A percentile compares a stretch with the other conserved stretches of the same genome.
phyloP scores from a whole-genome alignment of 2,329 filamentous ascomycete species.

The Alternaria panax region DNA sequence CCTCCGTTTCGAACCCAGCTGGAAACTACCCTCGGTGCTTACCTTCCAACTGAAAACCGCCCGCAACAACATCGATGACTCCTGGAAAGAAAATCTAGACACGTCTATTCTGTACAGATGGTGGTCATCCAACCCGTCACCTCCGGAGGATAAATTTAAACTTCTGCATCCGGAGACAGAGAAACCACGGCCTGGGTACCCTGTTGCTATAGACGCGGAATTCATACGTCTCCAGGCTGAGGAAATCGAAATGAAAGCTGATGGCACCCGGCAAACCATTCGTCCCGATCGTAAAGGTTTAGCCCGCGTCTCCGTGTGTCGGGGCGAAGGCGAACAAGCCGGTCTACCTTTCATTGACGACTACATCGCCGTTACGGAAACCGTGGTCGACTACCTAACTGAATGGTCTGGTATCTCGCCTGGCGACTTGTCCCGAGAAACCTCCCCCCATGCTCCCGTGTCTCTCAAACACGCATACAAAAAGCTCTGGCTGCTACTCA shows the following conservation, averaged over 20 bases:
- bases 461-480: slow-evolving; percentile 94
- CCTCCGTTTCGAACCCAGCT: slow-evolving; percentile 84
- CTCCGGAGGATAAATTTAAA: slow-evolving; percentile 64
- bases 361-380: slow-evolving; percentile 90
- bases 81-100: slow-evolving; percentile 86
- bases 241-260: slow-evolving; percentile 95
- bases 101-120: slow-evolving; percentile 84
- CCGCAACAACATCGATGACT: slow-evolving; percentile 82
- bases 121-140: slow-evolving; percentile 56
- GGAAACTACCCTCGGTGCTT: slow-evolving; percentile 91
- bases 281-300: slow-evolving; percentile 89
- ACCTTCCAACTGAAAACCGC: slow-evolving; percentile 83
- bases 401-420: slow-evolving; percentile 90
- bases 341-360: slow-evolving; percentile 94
- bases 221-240: slow-evolving; percentile 93
- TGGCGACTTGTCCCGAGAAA: slow-evolving; percentile 80
- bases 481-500: slow-evolving; percentile 95
- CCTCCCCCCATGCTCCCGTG: slow-evolving; percentile 83
- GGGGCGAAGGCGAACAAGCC: slow-evolving; percentile 78
- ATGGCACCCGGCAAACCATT: slow-evolving; percentile 90
- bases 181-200: slow-evolving; percentile 72
- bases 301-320: slow-evolving; percentile 89
- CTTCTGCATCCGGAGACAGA: slow-evolving; percentile 67
- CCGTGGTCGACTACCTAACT: slow-evolving; percentile 94
- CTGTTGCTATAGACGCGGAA: slow-evolving; percentile 92